Conservation (phyloP, 1,139 yeast species). For the Blastobotrys proliferans region DNA sequence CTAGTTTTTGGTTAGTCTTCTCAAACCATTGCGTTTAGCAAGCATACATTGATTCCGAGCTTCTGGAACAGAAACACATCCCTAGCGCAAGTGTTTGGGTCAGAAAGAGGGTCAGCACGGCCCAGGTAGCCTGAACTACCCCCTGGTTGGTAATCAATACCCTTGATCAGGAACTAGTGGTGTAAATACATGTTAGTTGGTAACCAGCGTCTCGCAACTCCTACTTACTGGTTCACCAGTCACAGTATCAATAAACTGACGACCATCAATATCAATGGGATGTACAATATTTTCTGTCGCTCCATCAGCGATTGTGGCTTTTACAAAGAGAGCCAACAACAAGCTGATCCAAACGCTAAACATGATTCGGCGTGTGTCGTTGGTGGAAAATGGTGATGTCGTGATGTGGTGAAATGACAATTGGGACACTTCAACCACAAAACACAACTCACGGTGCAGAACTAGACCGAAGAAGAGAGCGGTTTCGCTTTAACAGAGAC, state of each 20-base stretch:
- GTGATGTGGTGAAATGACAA: no score
- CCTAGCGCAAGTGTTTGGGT: slow-evolving; percentile 63
- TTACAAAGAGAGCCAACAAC: slow-evolving; percentile 3
- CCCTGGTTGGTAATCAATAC: slow-evolving; percentile 86
- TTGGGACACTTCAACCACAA: no score
- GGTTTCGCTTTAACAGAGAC: no score
- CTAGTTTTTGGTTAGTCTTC: slow-evolving; percentile 40
- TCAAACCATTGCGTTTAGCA: no score
- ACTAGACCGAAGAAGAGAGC: no score
- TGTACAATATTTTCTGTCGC: slow-evolving; percentile 24
- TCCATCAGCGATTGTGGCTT: no score
- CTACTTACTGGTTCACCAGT: slow-evolving; percentile 65
- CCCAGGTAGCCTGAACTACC: slow-evolving; percentile 64
- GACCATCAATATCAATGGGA: slow-evolving; percentile 50
- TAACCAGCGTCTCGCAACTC: background rate
- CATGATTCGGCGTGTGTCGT: no score
- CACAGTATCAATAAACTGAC: slow-evolving; percentile 71
- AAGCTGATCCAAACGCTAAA: background rate
- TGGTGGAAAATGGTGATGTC: no score
- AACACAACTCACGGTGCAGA: no score
- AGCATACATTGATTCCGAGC: slow-evolving; percentile 64
- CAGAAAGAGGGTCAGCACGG: slow-evolving; percentile 66
- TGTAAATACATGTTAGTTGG: slow-evolving; percentile 1
- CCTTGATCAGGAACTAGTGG: slow-evolving; percentile 65
- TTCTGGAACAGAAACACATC: slow-evolving; percentile 71